Evolutionary conservation across 2,329 filamentous ascomycete genomes (phyloP), one percentile per base, ranked within the genome.

Genomic region (Rhinocladiella similis): DNA sequence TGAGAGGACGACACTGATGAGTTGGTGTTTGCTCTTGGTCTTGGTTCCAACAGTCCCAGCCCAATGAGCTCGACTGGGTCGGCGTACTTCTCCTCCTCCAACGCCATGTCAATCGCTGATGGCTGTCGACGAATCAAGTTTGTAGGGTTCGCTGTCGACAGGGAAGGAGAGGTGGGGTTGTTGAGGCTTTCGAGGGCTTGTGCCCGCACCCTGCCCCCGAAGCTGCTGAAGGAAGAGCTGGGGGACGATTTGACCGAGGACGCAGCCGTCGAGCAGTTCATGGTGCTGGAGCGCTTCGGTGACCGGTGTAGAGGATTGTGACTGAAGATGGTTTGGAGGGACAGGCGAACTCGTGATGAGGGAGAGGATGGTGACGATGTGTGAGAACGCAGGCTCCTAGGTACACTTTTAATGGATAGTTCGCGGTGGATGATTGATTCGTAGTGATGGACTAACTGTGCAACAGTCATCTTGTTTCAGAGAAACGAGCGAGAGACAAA

Each of bases 11-110:
- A 57, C 10, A 22, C 43, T 14, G 55, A 62, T 9, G 55, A 54
- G 7, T 65, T 61, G 12, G 66, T 64, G 47, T 58, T 60, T n/a
- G 57, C 60, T 20, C 57, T 38, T 0, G 76, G 76, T 16, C 76
- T 64, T 1, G 76, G 76, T 64, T 78, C 76, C 67, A 78, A 68
- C 18, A 78, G 65, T 19, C 69, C 71, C 38, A 78, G 55, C 0
- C 75, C 75, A 47, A 72, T 64, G 10, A 73, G 63, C 48, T 78
- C 71, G 33, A 65, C 69, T 18, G 68, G 67, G 46, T 72, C 73
- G 2, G 75, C 72, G 18, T 65, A 70, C 1, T 69, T 72, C 63
- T 77, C 75, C 48, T 74, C 74, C 41, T 70, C 73, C 35, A 78
- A 65, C 2, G 71, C 73, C 49, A 77, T 63, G 56, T 78, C 76